These are phyloP conservation scores for Arabidopsis arenosa DNA, from an alignment of 345 rosid genomes.

Conservation along the genomic window DNA sequence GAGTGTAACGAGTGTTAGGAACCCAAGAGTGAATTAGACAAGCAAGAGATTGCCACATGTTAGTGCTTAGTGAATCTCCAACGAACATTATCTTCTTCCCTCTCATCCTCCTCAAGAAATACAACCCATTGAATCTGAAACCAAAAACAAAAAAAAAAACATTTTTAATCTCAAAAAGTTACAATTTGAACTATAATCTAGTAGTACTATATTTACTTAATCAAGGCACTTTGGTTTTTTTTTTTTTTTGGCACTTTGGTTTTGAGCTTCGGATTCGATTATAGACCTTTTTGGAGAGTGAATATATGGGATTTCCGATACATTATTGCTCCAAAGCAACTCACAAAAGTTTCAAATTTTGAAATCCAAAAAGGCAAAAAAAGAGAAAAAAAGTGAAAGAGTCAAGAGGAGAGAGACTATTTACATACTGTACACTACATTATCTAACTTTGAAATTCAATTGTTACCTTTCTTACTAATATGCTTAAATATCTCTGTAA, in stretches of 20 bases:
- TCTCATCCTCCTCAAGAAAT: slow-evolving; percentile 76
- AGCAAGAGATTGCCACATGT: slow-evolving; percentile 83
- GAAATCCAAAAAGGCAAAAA: slow-evolving; percentile 34
- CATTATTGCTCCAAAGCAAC: slow-evolving; percentile 39
- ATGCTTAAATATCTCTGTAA: slow-evolving; percentile 26
- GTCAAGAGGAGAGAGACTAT: slow-evolving; percentile 3
- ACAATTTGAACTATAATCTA: not conserved
- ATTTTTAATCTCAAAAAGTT: slow-evolving; percentile 3
- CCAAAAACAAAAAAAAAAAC: not conserved
- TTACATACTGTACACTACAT: not conserved
- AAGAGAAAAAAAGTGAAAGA: not conserved
- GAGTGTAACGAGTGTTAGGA: slow-evolving; percentile 61
- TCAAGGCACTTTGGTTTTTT: not conserved
- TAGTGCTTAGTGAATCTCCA: slow-evolving; percentile 87
- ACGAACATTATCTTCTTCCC: slow-evolving; percentile 98
- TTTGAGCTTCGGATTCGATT: slow-evolving; percentile 38
- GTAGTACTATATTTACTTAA: not conserved
- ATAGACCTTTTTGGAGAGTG: slow-evolving; percentile 17
- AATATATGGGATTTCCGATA: slow-evolving; percentile 33
- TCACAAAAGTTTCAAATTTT: slow-evolving; percentile 41
- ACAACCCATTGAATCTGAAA: slow-evolving; percentile 79
- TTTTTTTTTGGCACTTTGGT: not conserved
- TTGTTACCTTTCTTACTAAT: slow-evolving; percentile 23
- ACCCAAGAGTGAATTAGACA: slow-evolving; percentile 76
- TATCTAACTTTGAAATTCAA: slow-evolving; percentile 32